phyloP scores from a whole-genome alignment of 495 filamentous ascomycete genomes.

The Durotheca rogersii region DNA sequence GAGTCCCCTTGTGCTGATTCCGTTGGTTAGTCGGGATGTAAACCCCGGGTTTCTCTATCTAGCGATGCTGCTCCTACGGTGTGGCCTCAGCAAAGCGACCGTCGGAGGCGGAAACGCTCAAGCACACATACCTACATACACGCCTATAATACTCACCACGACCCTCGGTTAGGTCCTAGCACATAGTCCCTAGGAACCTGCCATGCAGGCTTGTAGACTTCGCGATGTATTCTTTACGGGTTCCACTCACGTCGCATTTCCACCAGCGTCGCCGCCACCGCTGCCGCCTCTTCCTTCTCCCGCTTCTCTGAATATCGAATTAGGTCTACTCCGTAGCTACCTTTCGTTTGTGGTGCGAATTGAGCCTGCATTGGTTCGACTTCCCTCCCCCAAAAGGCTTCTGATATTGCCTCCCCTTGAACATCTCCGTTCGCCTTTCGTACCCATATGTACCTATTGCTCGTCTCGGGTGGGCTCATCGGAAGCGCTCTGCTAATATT shows the following conservation, averaged over 20 bases:
- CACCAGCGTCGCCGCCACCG: slow-evolving; percentile 4
- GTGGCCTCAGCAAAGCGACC: slow-evolving; percentile 31
- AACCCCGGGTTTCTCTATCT: slow-evolving; percentile 31
- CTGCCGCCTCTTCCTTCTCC: not conserved
- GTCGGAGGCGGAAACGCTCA: slow-evolving; percentile 10
- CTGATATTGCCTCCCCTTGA: slow-evolving; percentile 1
- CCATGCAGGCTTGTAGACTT: not conserved
- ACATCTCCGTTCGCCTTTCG: not conserved
- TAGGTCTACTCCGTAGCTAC: too few species aligned
- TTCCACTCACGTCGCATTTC: too few species aligned
- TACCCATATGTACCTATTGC: not conserved
- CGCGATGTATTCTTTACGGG: slow-evolving; percentile 3
- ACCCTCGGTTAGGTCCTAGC: not conserved
- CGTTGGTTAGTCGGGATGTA: slow-evolving; percentile 28
- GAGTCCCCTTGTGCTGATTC: slow-evolving; percentile 30
- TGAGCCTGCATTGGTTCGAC: too few species aligned
- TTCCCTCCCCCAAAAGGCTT: too few species aligned
- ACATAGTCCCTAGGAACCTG: slow-evolving; percentile 2
- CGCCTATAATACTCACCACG: not conserved
- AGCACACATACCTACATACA: too few species aligned
- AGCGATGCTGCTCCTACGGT: slow-evolving; percentile 31
- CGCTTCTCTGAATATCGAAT: too few species aligned
- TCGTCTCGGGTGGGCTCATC: not conserved
- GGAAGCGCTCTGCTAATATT: not conserved
- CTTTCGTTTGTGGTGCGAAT: too few species aligned